Conservation (phyloP, 176 grass and related monocot genomes). For the Raddia guianensis region DNA sequence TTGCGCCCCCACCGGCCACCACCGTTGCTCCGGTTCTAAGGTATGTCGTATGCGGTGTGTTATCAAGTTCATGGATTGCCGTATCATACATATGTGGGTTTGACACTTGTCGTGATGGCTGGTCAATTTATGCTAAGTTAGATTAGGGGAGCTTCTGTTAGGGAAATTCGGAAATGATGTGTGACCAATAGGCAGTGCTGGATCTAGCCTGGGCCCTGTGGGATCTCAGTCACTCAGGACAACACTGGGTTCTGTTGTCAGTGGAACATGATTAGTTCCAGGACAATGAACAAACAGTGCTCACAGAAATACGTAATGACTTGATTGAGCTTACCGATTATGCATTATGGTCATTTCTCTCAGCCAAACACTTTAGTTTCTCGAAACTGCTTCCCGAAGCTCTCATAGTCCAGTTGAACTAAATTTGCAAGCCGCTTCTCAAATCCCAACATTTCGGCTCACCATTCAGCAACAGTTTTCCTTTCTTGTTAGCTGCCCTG, state of each 20-base stretch:
- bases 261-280: background rate
- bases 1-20: constrained; percentile 33
- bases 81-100: background rate
- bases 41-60: constrained; percentile 27
- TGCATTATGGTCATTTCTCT: too few species aligned
- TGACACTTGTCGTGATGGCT: constrained; percentile 36
- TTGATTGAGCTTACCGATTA: background rate
- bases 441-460: too few species aligned
- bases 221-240: background rate
- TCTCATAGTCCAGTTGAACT: too few species aligned
- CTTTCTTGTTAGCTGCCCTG: background rate
- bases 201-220: background rate
- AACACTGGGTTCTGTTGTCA: background rate
- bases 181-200: background rate
- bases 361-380: too few species aligned
- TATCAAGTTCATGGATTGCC: background rate
- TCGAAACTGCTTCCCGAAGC: too few species aligned
- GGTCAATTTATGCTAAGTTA: background rate
- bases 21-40: constrained; percentile 43
- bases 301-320: background rate
- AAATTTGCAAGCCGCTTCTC: too few species aligned
- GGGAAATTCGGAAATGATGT: background rate
- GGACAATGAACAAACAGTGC: background rate
- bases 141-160: background rate
- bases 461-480: background rate